phyloP scores from a whole-genome alignment of 2,329 filamentous ascomycete genomes.

The Colletotrichum chlorophyti region DNA sequence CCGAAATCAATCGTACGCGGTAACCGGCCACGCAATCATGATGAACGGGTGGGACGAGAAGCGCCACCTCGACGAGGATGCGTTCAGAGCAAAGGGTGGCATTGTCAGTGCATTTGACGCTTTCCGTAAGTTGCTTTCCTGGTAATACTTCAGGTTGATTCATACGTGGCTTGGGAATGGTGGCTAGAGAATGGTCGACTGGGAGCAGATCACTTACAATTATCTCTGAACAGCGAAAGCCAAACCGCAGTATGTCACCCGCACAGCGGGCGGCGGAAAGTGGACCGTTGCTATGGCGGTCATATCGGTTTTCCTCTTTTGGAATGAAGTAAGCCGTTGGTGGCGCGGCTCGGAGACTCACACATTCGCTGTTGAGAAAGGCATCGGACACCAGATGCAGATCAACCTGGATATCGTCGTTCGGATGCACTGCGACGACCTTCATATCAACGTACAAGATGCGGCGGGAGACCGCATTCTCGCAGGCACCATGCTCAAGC shows the following conservation, averaged over 20 bases:
- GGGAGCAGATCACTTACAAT: slow-evolving; percentile 30
- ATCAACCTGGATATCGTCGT: slow-evolving; percentile 96
- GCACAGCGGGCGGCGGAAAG: slow-evolving; percentile 86
- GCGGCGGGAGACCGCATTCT: slow-evolving; percentile 91
- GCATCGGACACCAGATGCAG: slow-evolving; percentile 84
- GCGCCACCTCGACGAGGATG: slow-evolving; percentile 73
- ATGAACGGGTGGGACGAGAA: slow-evolving; percentile 84
- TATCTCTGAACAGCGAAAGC: slow-evolving; percentile 75
- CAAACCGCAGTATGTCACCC: slow-evolving; percentile 89
- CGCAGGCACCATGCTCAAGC: slow-evolving; percentile 75
- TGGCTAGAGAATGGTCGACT: background rate
- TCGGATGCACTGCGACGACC: slow-evolving; percentile 82
- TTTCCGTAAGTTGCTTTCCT: slow-evolving; percentile 73
- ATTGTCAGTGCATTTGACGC: slow-evolving; percentile 92
- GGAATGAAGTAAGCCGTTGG: slow-evolving; percentile 82
- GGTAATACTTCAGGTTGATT: background rate
- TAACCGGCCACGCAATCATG: background rate
- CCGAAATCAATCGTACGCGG: no score
- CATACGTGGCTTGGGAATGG: background rate
- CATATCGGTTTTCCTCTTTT: slow-evolving; percentile 76
- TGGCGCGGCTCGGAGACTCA: slow-evolving; percentile 85
- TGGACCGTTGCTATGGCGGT: slow-evolving; percentile 87
- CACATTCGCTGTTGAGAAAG: slow-evolving; percentile 93
- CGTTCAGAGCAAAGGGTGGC: slow-evolving; percentile 76
- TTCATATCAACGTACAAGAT: slow-evolving; percentile 98